Evolutionary conservation across 495 filamentous ascomycete genomes (phyloP).

Genomic region (Filosporella fistucella): DNA sequence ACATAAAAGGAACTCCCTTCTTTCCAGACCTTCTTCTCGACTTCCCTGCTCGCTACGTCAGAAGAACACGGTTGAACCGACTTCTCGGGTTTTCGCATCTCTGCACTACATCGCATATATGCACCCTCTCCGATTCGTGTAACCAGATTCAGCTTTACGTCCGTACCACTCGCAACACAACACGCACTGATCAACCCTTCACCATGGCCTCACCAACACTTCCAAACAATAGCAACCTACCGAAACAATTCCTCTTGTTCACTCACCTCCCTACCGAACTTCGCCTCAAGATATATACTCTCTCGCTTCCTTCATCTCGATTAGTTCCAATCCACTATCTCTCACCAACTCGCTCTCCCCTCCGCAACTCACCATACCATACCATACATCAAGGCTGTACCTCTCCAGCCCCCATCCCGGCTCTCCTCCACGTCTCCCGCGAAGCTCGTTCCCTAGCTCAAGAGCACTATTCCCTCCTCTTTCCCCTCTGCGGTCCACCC

Average conservation of each 20-base stretch:
- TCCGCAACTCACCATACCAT: not conserved
- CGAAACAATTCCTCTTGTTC: slow-evolving; percentile 40
- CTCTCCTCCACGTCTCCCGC: slow-evolving; percentile 4
- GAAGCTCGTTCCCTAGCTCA: slow-evolving; percentile 10
- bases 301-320: slow-evolving; percentile 32
- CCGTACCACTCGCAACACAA: too few relatives aligned
- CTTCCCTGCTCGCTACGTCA: too few relatives aligned
- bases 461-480: slow-evolving; percentile 5
- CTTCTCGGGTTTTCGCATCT: too few relatives aligned
- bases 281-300: slow-evolving; percentile 40
- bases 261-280: slow-evolving; percentile 37
- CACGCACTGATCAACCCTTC: too few relatives aligned
- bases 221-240: too few relatives aligned
- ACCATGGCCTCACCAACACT: too few relatives aligned
- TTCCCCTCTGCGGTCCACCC: slow-evolving; percentile 7
- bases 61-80: too few relatives aligned
- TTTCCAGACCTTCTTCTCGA: too few relatives aligned
- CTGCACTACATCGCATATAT: too few relatives aligned
- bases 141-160: too few relatives aligned
- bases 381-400: slow-evolving; percentile 2
- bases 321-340: slow-evolving; percentile 10
- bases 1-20: too few relatives aligned
- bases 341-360: not conserved
- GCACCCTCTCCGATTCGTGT: too few relatives aligned
- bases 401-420: slow-evolving; percentile 5